These are phyloP conservation scores for Knoxdaviesia capensis DNA, from an alignment of 2,329 filamentous ascomycete genomes.

Conservation along the genomic window DNA sequence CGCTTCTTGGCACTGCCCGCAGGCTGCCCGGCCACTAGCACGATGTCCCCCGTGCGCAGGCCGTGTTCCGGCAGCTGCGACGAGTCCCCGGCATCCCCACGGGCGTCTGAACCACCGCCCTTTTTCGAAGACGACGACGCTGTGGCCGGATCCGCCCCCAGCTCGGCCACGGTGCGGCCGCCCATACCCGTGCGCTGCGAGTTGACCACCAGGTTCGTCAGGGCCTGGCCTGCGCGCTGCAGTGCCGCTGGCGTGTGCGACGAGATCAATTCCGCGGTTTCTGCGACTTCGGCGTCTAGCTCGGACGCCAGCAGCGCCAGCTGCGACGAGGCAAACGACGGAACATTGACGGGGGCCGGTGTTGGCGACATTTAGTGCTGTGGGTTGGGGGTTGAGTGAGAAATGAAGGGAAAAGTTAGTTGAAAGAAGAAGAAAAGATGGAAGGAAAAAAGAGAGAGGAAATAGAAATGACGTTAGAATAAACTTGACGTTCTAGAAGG, in stretches of 20 bases:
- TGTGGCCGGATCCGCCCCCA: constrained; percentile 52
- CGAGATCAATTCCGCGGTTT: constrained; percentile 47
- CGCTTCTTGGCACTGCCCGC: constrained; percentile 51
- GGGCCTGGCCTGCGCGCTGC: constrained; percentile 57
- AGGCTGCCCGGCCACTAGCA: constrained; percentile 55
- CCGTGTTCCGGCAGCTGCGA: constrained; percentile 54
- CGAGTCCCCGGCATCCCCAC: constrained; percentile 3
- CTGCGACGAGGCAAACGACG: constrained; percentile 50
- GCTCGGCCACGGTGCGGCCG: constrained; percentile 75
- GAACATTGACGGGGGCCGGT: constrained; percentile 13
- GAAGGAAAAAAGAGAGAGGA: no score
- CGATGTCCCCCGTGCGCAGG: constrained; percentile 57
- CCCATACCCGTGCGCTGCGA: constrained; percentile 76
- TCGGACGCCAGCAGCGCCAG: constrained; percentile 51
- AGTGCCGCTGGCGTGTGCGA: constrained; percentile 48
- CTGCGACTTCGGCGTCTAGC: constrained; percentile 49
- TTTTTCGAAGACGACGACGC: constrained; percentile 13
- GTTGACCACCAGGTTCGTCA: constrained; percentile 53
- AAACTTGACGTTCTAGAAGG: no score
- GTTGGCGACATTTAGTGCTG: not conserved
- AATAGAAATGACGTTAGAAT: no score
- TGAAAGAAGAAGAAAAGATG: no score
- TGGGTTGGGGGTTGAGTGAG: not conserved
- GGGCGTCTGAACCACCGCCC: constrained; percentile 4
- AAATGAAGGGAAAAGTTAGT: no score